Evolutionary conservation across 2,329 filamentous ascomycete genomes (phyloP).

Genomic region (Beauveria varroae): DNA sequence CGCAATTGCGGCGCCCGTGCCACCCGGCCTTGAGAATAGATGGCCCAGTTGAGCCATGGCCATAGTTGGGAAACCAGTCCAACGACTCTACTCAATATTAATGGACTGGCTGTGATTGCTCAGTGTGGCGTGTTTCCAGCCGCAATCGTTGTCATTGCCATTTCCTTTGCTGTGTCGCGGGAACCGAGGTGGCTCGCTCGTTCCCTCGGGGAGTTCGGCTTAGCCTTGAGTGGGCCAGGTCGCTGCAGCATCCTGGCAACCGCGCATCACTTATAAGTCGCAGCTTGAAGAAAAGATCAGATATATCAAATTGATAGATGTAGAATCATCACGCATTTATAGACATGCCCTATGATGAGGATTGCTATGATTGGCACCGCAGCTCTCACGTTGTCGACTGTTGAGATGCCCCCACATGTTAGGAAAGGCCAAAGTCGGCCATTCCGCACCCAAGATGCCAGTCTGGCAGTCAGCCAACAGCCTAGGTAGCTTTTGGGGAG

Average conservation of each 20-base stretch:
- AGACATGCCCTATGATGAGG: not conserved
- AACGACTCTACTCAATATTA: not conserved
- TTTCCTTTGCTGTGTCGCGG: too few relatives aligned
- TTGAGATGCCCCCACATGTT: not conserved
- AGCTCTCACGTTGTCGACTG: not conserved
- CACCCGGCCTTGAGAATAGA: not conserved
- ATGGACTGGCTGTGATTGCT: not conserved
- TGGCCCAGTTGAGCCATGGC: not conserved
- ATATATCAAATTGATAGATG: not conserved
- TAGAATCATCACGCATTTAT: too few relatives aligned
- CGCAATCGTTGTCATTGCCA: not conserved
- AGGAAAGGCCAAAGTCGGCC: constrained; percentile 1
- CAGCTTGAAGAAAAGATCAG: too few relatives aligned
- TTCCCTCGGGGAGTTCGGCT: not conserved
- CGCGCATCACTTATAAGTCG: not conserved
- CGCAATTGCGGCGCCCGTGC: not conserved
- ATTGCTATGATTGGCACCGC: not conserved
- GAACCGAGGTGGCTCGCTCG: not conserved
- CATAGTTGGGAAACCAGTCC: not conserved
- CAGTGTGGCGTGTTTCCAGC: not conserved
- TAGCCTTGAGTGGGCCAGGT: not conserved
- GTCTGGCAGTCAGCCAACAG: not conserved
- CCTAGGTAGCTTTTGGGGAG: not conserved
- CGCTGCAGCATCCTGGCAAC: not conserved
- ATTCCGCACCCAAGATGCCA: not conserved